Conservation (phyloP, 2,329 filamentous ascomycete species). For the Arthrobotrys entomopaga region DNA sequence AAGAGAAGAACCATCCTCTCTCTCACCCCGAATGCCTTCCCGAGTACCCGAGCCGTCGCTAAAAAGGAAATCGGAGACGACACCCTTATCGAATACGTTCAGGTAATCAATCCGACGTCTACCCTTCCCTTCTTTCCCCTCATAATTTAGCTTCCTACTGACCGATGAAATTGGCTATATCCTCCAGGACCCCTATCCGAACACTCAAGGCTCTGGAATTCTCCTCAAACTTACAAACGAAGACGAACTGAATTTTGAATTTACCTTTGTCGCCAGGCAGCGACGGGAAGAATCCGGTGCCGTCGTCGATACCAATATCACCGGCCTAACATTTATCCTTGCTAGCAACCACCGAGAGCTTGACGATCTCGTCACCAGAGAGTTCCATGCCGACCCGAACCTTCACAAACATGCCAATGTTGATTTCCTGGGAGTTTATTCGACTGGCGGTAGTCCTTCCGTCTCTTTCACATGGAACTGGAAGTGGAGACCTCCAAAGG, state of each 20-base stretch:
- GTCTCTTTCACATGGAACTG: constrained; percentile 94
- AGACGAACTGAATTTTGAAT: constrained; percentile 91
- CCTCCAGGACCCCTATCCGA: constrained; percentile 77
- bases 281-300: constrained; percentile 62
- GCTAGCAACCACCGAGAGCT: constrained; percentile 86
- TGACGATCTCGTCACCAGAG: constrained; percentile 90
- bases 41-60: constrained; percentile 79
- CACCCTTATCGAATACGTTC: constrained; percentile 85
- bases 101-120: constrained; percentile 69
- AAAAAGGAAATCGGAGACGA: constrained; percentile 78
- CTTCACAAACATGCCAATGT: constrained; percentile 97
- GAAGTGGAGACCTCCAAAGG: constrained; percentile 94
- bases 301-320: constrained; percentile 78
- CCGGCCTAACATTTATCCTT: constrained; percentile 90
- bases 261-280: constrained; percentile 83
- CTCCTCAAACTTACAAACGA: constrained; percentile 88
- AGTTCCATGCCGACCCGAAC: constrained; percentile 97
- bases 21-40: constrained; percentile 85
- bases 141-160: too few relatives aligned
- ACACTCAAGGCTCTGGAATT: constrained; percentile 72
- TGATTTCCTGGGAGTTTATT: constrained; percentile 89
- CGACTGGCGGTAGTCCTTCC: constrained; percentile 81
- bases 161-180: constrained; percentile 7
- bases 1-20: constrained; percentile 80
- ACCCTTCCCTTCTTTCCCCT: too few relatives aligned